These are phyloP conservation scores for Domatiomyces catenatus DNA, from an alignment of 2,329 filamentous ascomycete species.

Conservation along the genomic window DNA sequence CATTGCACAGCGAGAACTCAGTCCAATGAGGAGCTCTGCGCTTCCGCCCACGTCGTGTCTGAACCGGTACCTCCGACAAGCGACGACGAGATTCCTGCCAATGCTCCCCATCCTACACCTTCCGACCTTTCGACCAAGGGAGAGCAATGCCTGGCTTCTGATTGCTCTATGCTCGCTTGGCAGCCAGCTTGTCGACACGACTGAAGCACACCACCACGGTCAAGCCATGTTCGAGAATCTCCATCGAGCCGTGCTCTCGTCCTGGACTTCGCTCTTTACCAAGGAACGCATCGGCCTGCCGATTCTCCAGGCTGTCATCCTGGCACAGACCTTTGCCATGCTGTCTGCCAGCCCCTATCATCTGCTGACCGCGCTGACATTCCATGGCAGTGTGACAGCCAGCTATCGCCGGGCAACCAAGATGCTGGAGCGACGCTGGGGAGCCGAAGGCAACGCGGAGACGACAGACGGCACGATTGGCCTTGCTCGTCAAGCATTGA, in stretches of 20 bases:
- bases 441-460: too few relatives aligned
- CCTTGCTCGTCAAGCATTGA: conserved; percentile 11
- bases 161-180: conserved; percentile 26
- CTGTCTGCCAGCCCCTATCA: conserved; percentile 19
- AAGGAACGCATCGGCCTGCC: conserved; percentile 8
- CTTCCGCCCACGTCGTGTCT: neutral
- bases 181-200: conserved; percentile 23
- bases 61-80: too few relatives aligned
- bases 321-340: conserved; percentile 21
- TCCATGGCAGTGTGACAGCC: conserved; percentile 19
- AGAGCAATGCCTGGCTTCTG: conserved; percentile 20
- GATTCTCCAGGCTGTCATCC: conserved; percentile 19
- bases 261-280: conserved; percentile 18
- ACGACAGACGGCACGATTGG: too few relatives aligned
- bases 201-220: conserved; percentile 19
- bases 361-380: conserved; percentile 19
- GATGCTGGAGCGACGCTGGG: conserved; percentile 6
- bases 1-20: too few relatives aligned
- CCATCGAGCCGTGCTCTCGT: conserved; percentile 20
- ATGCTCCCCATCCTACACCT: conserved; percentile 14
- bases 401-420: conserved; percentile 17
- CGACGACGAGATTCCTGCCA: conserved; percentile 6
- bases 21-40: neutral
- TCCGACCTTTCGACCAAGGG: conserved; percentile 13
- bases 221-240: conserved; percentile 20